Conservation (phyloP, 306 rosid genomes). For the Lupinus albus region DNA sequence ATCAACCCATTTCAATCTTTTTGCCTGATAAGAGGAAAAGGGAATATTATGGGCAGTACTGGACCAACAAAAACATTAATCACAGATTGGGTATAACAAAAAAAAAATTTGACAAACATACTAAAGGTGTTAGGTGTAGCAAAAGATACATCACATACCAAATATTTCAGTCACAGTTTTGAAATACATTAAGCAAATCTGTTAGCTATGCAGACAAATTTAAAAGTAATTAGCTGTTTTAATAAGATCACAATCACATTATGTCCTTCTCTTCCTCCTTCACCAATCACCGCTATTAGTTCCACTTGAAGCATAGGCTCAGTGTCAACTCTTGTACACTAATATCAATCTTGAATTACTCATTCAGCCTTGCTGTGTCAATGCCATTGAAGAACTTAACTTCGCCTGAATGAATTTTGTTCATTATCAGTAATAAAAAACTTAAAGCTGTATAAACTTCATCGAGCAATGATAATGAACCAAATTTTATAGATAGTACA, state of each 20-base stretch:
- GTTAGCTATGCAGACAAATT: conserved; percentile 3
- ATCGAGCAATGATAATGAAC: not conserved
- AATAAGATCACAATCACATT: not conserved
- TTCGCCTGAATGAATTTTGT: not conserved
- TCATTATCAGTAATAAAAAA: not conserved
- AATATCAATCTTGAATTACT: not conserved
- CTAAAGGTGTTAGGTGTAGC: not conserved
- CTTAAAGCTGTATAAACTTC: not conserved
- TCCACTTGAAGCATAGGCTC: no score
- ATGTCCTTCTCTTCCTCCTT: no score
- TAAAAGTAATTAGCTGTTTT: not conserved
- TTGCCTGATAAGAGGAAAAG: conserved; percentile 54
- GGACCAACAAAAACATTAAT: conserved; percentile 10
- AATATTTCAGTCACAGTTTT: not conserved
- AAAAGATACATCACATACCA: not conserved
- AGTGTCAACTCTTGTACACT: no score
- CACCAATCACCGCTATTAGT: no score
- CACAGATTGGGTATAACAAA: not conserved
- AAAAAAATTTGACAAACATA: not conserved
- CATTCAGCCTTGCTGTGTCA: not conserved
- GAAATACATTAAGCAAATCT: conserved; percentile 11
- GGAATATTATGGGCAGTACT: conserved; percentile 15
- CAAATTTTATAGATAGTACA: not conserved
- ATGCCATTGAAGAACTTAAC: not conserved
- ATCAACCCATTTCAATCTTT: conserved; percentile 83